phyloP scores from a whole-genome alignment of 31 red algal species.

The Odonthalia washingtoniensis region DNA sequence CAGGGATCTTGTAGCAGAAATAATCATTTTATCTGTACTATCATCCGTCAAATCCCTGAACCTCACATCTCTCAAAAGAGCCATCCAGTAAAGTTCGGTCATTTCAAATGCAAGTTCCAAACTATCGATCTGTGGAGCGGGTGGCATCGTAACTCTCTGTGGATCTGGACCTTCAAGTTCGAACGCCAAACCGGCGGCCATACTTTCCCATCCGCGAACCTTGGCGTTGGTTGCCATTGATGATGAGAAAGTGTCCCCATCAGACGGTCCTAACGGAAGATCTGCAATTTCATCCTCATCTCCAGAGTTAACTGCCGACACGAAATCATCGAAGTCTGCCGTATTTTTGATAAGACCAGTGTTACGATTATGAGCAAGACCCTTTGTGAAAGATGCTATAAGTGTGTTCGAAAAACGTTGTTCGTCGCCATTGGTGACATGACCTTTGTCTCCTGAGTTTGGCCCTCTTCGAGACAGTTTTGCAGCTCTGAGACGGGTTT shows the following conservation, averaged over 20 bases:
- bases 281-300: conserved; percentile 18
- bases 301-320: conserved; percentile 41
- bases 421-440: conserved; percentile 47
- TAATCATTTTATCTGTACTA: too few relatives aligned
- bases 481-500: not conserved
- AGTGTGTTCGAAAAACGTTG: not conserved
- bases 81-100: conserved; percentile 23
- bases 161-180: conserved; percentile 61
- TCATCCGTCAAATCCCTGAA: too few relatives aligned
- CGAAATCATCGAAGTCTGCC: conserved; percentile 11
- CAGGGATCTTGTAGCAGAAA: not conserved
- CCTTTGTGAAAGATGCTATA: conserved; percentile 55
- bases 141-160: conserved; percentile 62
- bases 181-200: conserved; percentile 28
- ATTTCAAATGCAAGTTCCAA: conserved; percentile 46
- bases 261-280: conserved; percentile 25
- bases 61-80: too few relatives aligned
- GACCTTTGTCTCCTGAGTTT: conserved; percentile 24
- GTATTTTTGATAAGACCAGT: conserved; percentile 34
- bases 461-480: not conserved
- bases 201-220: conserved; percentile 53
- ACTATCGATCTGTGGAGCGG: conserved; percentile 25
- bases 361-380: conserved; percentile 40
- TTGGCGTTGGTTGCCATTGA: not conserved
- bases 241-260: too few relatives aligned